Evolutionary conservation across 2,329 filamentous ascomycete species (phyloP).

Genomic region (Tolypocladium tundrense): DNA sequence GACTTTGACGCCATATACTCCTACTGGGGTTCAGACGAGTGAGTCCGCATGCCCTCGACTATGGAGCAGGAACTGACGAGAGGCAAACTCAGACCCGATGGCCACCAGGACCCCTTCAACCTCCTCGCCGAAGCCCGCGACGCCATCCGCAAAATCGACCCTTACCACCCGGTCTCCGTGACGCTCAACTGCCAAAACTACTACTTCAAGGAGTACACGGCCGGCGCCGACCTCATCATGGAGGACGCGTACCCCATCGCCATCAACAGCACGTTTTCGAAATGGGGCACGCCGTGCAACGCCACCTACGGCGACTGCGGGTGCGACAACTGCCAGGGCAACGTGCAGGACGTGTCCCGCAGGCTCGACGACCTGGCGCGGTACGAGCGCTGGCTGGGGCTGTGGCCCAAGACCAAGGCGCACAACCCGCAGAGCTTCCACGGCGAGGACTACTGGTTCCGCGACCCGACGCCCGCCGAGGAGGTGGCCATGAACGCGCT

Average conservation of each 20-base stretch:
- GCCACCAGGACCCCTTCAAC: constrained; percentile 42
- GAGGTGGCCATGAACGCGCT: constrained; percentile 33
- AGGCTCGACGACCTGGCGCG: constrained; percentile 27
- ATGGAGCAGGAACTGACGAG: neutral
- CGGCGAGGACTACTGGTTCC: constrained; percentile 36
- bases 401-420: constrained; percentile 31
- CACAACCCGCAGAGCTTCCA: constrained; percentile 37
- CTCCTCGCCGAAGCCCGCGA: constrained; percentile 30
- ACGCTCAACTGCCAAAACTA: constrained; percentile 54
- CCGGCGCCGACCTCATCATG: constrained; percentile 48
- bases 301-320: constrained; percentile 51
- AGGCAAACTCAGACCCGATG: constrained; percentile 33
- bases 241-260: constrained; percentile 50
- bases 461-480: constrained; percentile 33
- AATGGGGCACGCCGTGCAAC: constrained; percentile 48
- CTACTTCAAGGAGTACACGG: constrained; percentile 44
- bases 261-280: constrained; percentile 42
- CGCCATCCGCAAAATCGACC: constrained; percentile 39
- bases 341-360: constrained; percentile 38
- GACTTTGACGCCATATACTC: constrained; percentile 29
- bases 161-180: constrained; percentile 50
- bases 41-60: constrained; percentile 5
- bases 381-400: constrained; percentile 30
- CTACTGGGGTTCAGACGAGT: constrained; percentile 37
- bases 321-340: constrained; percentile 48